These are phyloP conservation scores for Tuber indicum DNA, from an alignment of 495 filamentous ascomycete genomes.

Conservation along the genomic window DNA sequence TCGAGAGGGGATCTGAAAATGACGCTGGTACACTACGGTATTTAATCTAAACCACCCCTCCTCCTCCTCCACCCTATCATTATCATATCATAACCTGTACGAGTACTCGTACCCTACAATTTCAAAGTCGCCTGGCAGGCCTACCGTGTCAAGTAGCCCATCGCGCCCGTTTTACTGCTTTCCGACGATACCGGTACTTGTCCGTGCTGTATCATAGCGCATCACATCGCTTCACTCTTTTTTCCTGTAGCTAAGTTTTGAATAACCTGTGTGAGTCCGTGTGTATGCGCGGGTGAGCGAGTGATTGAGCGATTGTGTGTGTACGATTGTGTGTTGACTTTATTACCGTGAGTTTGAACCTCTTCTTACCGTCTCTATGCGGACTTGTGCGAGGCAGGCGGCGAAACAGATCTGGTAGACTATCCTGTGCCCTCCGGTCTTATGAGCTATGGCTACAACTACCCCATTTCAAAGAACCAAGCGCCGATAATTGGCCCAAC, in stretches of 20 bases:
- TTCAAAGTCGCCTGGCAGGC: not conserved
- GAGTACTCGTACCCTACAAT: not conserved
- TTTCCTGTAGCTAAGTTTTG: not conserved
- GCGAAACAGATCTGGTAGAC: not conserved
- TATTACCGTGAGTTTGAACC: not conserved
- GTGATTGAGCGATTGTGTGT: not conserved
- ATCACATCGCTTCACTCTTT: not conserved
- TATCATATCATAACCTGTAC: not conserved
- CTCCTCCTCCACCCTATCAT: not conserved
- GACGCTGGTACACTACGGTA: not conserved
- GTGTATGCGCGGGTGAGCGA: not conserved
- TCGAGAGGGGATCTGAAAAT: not conserved
- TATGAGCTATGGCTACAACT: not conserved
- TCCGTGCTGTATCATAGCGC: not conserved
- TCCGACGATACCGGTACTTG: not conserved
- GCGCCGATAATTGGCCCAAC: not conserved
- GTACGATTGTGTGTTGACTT: not conserved
- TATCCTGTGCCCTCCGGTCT: not conserved
- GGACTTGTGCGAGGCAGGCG: not conserved
- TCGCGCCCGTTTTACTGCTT: not conserved
- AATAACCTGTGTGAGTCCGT: not conserved
- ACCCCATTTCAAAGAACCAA: not conserved
- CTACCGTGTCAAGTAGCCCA: not conserved
- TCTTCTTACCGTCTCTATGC: conserved; percentile 4
- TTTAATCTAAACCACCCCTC: not conserved